A percentile compares a stretch with the other conserved stretches of the same genome.
Conservation (phyloP, 2,329 filamentous ascomycete genomes). For the Orbilia ellipsospora region DNA sequence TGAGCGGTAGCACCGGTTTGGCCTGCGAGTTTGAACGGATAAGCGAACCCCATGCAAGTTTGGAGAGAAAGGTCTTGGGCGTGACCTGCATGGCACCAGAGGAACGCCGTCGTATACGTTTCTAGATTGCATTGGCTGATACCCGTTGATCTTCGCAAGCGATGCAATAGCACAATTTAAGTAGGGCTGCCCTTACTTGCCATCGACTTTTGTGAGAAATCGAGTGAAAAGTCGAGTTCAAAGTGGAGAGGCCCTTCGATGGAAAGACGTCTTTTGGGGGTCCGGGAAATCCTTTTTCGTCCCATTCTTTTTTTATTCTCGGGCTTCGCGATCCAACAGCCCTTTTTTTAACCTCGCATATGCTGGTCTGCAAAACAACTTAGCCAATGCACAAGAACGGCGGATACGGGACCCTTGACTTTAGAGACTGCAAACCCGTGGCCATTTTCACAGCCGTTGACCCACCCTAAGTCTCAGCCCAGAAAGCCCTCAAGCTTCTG, state of each 20-base stretch:
- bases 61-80: conserved; percentile 28
- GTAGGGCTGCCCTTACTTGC: conserved; percentile 49
- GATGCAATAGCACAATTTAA: conserved; percentile 53
- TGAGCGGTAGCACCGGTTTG: conserved; percentile 41
- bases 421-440: conserved; percentile 37
- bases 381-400: conserved; percentile 37
- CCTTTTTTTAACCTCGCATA: conserved; percentile 26
- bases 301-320: conserved; percentile 26
- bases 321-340: conserved; percentile 13
- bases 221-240: neutral
- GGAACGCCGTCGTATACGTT: conserved; percentile 50
- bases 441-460: conserved; percentile 41
- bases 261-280: conserved; percentile 10
- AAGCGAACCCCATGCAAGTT: conserved; percentile 42
- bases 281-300: conserved; percentile 11
- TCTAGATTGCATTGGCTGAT: conserved; percentile 54
- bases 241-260: neutral
- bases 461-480: conserved; percentile 50
- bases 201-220: neutral
- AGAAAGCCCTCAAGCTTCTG: conserved; percentile 6
- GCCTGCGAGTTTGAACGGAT: conserved; percentile 44
- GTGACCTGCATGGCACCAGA: conserved; percentile 46
- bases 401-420: conserved; percentile 43
- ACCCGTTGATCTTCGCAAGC: conserved; percentile 36
- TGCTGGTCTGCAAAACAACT: conserved; percentile 16